These are phyloP conservation scores for Plasmodium fragile DNA, from an alignment of 169 alveolate species.

Conservation along the genomic window DNA sequence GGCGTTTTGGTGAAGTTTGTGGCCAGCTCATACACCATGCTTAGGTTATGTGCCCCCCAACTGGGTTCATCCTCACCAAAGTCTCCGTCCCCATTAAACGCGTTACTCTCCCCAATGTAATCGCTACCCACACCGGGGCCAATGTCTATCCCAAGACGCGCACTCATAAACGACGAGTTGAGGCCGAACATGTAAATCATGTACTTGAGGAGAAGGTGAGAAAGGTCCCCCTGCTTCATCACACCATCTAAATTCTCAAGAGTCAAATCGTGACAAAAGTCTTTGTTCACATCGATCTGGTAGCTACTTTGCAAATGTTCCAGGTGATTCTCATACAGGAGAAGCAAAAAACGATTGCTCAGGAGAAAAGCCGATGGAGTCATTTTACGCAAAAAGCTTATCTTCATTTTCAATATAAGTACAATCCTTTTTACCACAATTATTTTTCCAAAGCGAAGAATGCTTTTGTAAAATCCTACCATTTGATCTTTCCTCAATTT, in stretches of 20 bases:
- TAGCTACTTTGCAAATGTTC: not conserved
- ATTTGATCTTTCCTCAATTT: conserved; percentile 11
- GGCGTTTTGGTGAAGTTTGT: not conserved
- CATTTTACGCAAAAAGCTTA: not conserved
- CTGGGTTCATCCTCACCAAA: not conserved
- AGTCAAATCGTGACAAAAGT: conserved; percentile 2
- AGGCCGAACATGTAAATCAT: conserved; percentile 15
- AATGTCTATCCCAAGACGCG: not conserved
- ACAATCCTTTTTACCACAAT: conserved; percentile 6
- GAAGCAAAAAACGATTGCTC: not conserved
- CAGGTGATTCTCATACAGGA: not conserved
- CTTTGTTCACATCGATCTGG: not conserved
- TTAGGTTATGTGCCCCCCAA: not conserved
- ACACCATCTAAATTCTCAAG: conserved; percentile 1
- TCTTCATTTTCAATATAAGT: not conserved
- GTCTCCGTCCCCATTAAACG: not conserved
- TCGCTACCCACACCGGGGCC: not conserved
- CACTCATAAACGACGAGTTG: conserved; percentile 6
- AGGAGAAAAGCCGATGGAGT: conserved; percentile 18
- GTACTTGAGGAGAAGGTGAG: conserved; percentile 7
- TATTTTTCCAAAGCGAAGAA: conserved; percentile 15
- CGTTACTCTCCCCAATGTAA: not conserved
- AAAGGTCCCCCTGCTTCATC: conserved; percentile 15
- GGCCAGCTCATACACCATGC: not conserved
- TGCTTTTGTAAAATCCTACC: not conserved